Evolutionary conservation across 202 grass and related monocot genomes (phyloP).

Genomic region (Musa balbisiana): DNA sequence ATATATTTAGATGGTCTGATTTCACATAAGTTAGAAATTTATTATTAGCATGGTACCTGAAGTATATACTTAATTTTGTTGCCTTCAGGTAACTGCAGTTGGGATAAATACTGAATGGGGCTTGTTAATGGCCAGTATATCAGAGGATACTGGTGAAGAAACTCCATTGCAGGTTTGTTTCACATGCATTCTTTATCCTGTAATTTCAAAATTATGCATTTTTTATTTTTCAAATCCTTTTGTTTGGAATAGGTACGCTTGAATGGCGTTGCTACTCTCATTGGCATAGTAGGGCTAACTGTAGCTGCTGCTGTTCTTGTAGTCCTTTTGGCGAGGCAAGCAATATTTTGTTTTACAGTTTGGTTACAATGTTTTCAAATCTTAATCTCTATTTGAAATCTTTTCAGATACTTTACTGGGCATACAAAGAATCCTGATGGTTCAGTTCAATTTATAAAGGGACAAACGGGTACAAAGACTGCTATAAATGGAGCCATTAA

Average conservation of each 20-base stretch:
- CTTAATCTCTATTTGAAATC: neutral
- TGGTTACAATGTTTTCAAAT: slow-evolving; percentile 4
- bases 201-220: slow-evolving; percentile 4
- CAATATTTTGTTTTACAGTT: slow-evolving; percentile 18
- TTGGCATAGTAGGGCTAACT: slow-evolving; percentile 75
- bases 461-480: slow-evolving; percentile 58
- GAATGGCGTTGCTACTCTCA: slow-evolving; percentile 93
- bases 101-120: slow-evolving; percentile 98
- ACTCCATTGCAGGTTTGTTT: slow-evolving; percentile 85
- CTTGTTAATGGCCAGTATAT: slow-evolving; percentile 94
- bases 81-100: slow-evolving; percentile 67
- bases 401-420: slow-evolving; percentile 82
- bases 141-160: slow-evolving; percentile 97
- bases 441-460: slow-evolving; percentile 74
- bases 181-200: neutral
- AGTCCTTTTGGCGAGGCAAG: slow-evolving; percentile 63
- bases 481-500: slow-evolving; percentile 56
- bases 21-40: too few species aligned
- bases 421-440: slow-evolving; percentile 73
- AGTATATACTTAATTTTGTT: too few species aligned
- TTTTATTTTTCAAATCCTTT: slow-evolving; percentile 22
- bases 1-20: too few species aligned
- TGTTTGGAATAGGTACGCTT: slow-evolving; percentile 57
- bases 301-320: slow-evolving; percentile 67
- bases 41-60: too few species aligned